phyloP scores from a whole-genome alignment of 495 filamentous ascomycete genomes.

The Talaromyces stipitatus region DNA sequence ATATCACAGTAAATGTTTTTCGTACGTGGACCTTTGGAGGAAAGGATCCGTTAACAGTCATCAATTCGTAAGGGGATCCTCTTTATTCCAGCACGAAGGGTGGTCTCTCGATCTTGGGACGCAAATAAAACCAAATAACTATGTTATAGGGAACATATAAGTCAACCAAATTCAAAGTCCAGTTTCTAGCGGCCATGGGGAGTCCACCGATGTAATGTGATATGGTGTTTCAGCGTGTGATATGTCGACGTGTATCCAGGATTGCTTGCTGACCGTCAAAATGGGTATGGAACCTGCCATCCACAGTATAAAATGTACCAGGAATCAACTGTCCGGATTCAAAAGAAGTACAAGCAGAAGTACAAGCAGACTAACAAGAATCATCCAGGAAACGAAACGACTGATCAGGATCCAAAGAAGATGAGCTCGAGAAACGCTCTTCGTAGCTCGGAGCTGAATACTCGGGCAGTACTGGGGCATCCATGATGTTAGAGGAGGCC shows the following conservation, averaged over 20 bases:
- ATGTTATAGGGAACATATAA: not conserved
- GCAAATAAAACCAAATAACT: constrained; percentile 1
- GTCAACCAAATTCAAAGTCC: not conserved
- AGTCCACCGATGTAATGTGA: not conserved
- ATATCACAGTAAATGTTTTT: constrained; percentile 3
- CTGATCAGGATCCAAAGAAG: not conserved
- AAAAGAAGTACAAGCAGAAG: not conserved
- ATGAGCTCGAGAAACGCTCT: not conserved
- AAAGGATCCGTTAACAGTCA: not conserved
- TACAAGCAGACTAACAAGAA: not conserved
- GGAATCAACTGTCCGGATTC: not conserved
- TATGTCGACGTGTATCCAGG: not conserved
- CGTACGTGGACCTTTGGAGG: not conserved
- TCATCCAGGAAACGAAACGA: not conserved
- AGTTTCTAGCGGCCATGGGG: not conserved
- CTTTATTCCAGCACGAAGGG: not conserved
- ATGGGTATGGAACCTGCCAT: not conserved
- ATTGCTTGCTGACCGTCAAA: not conserved
- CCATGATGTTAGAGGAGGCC: not conserved
- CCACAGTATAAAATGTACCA: not conserved
- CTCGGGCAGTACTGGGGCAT: not conserved
- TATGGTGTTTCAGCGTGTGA: not conserved
- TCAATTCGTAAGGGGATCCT: not conserved
- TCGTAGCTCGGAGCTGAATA: not conserved
- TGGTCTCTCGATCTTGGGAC: not conserved